Evolutionary conservation across 2,329 filamentous ascomycete genomes (phyloP).

Genomic region (Penicillium italicum): DNA sequence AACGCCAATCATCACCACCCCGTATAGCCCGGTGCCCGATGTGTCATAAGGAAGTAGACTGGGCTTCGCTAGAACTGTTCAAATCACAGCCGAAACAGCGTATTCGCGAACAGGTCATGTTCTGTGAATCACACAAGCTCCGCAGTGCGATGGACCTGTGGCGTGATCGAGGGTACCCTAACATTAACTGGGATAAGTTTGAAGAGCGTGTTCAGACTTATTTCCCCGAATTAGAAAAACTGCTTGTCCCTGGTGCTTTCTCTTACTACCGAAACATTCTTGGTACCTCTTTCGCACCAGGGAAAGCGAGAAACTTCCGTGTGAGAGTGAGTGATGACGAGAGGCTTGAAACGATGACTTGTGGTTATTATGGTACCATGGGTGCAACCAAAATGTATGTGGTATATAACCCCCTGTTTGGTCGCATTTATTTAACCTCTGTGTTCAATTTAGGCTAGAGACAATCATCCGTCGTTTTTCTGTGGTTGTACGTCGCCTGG

Average conservation of each 20-base stretch:
- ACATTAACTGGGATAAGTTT: slow-evolving; percentile 65
- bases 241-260: slow-evolving; percentile 52
- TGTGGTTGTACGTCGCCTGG: slow-evolving; percentile 57
- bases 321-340: slow-evolving; percentile 46
- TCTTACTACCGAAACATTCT: slow-evolving; percentile 62
- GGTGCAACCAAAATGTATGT: slow-evolving; percentile 67
- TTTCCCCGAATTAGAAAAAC: slow-evolving; percentile 52
- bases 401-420: neutral
- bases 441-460: slow-evolving; percentile 41
- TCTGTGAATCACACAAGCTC: slow-evolving; percentile 63
- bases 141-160: slow-evolving; percentile 52
- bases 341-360: slow-evolving; percentile 55
- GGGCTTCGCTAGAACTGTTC: slow-evolving; percentile 53
- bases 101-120: slow-evolving; percentile 43
- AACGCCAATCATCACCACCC: slow-evolving; percentile 7
- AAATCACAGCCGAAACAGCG: slow-evolving; percentile 37
- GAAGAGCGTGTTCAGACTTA: slow-evolving; percentile 57
- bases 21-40: slow-evolving; percentile 57
- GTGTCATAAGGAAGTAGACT: slow-evolving; percentile 60
- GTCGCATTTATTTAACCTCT: neutral
- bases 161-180: slow-evolving; percentile 60
- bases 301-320: slow-evolving; percentile 58
- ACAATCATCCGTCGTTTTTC: slow-evolving; percentile 61
- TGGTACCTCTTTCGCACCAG: slow-evolving; percentile 53
- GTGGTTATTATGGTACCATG: slow-evolving; percentile 79